A percentile compares a stretch with the other conserved stretches of the same genome.
These are phyloP conservation scores for Trypanosoma scelopori DNA, from an alignment of 208 protist species.

Conservation along the genomic window DNA sequence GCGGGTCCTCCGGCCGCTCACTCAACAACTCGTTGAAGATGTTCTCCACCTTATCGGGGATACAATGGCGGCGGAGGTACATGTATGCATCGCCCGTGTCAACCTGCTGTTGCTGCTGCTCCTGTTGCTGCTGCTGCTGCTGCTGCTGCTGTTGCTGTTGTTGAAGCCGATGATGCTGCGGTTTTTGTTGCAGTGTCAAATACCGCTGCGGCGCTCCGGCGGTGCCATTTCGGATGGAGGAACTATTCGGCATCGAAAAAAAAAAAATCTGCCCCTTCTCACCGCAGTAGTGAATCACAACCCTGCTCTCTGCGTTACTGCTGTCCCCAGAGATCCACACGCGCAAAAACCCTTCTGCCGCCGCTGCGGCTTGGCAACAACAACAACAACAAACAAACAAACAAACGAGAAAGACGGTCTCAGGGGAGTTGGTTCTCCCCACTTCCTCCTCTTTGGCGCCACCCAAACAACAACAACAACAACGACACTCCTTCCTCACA, in stretches of 20 bases:
- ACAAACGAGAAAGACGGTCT: too few relatives aligned
- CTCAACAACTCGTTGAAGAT: conserved; percentile 51
- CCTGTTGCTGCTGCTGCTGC: conserved; percentile 22
- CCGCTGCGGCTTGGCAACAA: too few relatives aligned
- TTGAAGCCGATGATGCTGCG: background rate
- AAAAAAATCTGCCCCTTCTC: too few relatives aligned
- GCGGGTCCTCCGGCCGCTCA: conserved; percentile 47
- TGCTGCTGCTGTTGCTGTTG: conserved; percentile 1
- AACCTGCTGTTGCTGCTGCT: conserved; percentile 10
- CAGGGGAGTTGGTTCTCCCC: background rate
- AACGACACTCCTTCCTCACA: too few relatives aligned
- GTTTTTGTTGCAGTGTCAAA: background rate
- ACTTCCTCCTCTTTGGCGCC: background rate
- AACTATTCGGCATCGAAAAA: conserved; percentile 12
- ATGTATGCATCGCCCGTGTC: conserved; percentile 14
- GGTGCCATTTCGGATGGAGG: background rate
- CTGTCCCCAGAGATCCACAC: background rate
- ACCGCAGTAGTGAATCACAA: too few relatives aligned
- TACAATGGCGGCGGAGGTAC: conserved; percentile 20
- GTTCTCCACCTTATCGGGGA: conserved; percentile 38
- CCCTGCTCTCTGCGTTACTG: too few relatives aligned
- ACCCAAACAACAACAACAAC: too few relatives aligned
- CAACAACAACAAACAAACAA: too few relatives aligned
- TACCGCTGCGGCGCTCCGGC: conserved; percentile 3
- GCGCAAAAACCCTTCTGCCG: too few relatives aligned